phyloP scores from a whole-genome alignment of 192 early-diverging fungal species.

The Podila horticola region DNA sequence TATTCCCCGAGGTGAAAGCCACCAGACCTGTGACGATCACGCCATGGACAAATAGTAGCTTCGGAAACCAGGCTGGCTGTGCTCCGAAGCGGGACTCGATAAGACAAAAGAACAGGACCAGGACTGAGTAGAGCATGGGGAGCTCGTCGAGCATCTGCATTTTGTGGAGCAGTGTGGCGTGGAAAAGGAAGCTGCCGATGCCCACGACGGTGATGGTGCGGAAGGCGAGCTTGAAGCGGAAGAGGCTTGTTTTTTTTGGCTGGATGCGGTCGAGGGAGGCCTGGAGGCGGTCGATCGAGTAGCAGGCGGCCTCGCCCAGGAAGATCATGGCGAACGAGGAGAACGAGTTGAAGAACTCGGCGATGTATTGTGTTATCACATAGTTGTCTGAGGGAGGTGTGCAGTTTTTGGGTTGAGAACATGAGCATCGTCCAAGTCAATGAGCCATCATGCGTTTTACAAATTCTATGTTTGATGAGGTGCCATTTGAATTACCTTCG shows the following conservation, averaged over 20 bases:
- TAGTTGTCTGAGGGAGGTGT: conserved; percentile 55
- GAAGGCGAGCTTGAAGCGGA: conserved; percentile 64
- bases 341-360: conserved; percentile 73
- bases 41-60: conserved; percentile 55
- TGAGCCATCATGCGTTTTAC: too few species aligned
- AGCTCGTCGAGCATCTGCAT: conserved; percentile 76
- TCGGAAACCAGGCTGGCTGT: conserved; percentile 56
- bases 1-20: conserved; percentile 30
- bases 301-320: conserved; percentile 62
- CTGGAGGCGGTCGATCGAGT: conserved; percentile 27
- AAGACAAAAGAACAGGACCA: conserved; percentile 51
- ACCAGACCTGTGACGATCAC: conserved; percentile 49
- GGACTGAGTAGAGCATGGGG: conserved; percentile 53
- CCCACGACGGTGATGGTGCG: conserved; percentile 77
- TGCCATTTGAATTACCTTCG: conserved; percentile 22
- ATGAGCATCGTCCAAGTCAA: not conserved
- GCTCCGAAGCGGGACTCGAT: conserved; percentile 53
- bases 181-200: conserved; percentile 81
- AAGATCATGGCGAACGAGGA: conserved; percentile 76
- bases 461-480: not conserved
- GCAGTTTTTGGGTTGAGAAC: not conserved
- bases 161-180: conserved; percentile 74
- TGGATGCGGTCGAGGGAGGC: conserved; percentile 12
- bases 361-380: conserved; percentile 57
- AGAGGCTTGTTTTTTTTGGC: conserved; percentile 21